Evolutionary conservation across 2,329 filamentous ascomycete genomes (phyloP), one percentile per base, ranked within the genome.

Genomic region (Orbilia brochopaga): DNA sequence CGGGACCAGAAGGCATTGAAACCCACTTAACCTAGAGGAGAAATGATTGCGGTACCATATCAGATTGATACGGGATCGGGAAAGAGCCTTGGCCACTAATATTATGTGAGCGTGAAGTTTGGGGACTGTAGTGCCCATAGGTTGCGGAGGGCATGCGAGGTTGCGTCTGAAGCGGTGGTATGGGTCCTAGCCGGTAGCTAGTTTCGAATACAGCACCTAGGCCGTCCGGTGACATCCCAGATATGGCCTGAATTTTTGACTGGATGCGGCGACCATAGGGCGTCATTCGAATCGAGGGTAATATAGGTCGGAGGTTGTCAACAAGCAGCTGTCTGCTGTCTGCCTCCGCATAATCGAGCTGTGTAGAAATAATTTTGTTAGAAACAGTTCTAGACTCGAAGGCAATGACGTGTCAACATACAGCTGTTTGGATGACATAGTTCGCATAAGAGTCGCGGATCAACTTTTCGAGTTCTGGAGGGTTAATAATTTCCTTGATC

Each of bases 401-500:
- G 8, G 50, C 48, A 32, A 8, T 30, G 11, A 48, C 15, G 15
- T 4, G 17, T 54, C 27, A 30, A 69, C 58, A 19, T 59, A 73
- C 76, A 27, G 94, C 92, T 42, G 94, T 99, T 83, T 99, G 94
- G 42, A 99, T 90, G 74, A 99, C 94, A 77, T 99, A 99, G 81
- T 99, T 99, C 79, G 91, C 94, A 78, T 91, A 99, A 0, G 89
- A 91, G 80, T 99, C 94, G 46, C 91, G 90, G 69, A 99, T 85
- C 75, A 97, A 87, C 75, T 88, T 88, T 77, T 97, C 92, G 73
- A 97, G 88, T 81, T 96, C 91, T 66, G 84, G 84, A 1, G 88
- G 85, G 7, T 81, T 78, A 55, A 89, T 83, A 78, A 99, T 88
- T 81, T 97, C 94, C 37, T 90, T 86, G 67, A 97, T 89, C 81